A percentile compares a stretch with the other conserved stretches of the same genome.
These are phyloP conservation scores for Aureoboletus auriporus DNA, from an alignment of 768 basidiomycete genomes.

Conservation along the genomic window DNA sequence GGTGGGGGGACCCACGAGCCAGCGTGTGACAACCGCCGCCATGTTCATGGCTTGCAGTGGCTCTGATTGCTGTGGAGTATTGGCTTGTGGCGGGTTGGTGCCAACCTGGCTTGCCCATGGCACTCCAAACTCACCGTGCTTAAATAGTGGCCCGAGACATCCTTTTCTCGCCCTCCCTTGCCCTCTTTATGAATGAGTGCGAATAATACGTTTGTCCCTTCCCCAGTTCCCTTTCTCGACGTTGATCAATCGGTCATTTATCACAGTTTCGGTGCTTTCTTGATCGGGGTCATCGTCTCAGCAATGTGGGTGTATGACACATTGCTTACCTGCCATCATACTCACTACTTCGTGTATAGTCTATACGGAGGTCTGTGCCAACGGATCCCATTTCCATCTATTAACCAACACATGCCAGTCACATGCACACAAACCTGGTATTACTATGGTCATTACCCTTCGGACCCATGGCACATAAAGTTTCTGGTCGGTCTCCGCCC, in stretches of 20 bases:
- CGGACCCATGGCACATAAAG: conserved; percentile 50
- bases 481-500: conserved; percentile 35
- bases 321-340: background rate
- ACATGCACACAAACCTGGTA: conserved; percentile 56
- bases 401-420: conserved; percentile 31
- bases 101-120: no score
- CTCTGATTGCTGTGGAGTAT: no score
- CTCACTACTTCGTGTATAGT: conserved; percentile 25
- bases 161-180: background rate
- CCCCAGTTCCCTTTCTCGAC: background rate
- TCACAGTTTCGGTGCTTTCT: conserved; percentile 48
- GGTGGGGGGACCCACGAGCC: no score
- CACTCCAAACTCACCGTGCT: no score
- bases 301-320: conserved; percentile 38
- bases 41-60: no score
- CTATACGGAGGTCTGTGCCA: conserved; percentile 45
- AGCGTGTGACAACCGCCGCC: no score
- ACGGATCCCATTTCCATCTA: background rate
- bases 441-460: conserved; percentile 47
- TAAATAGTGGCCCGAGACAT: no score
- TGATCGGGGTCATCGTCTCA: conserved; percentile 51
- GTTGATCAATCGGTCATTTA: background rate
- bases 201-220: conserved; percentile 36
- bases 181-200: conserved; percentile 9
- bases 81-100: no score